Evolutionary conservation across 805 yeast genomes (phyloP), one percentile per base, ranked within the genome.

Genomic region (Ogataea zsoltii): DNA sequence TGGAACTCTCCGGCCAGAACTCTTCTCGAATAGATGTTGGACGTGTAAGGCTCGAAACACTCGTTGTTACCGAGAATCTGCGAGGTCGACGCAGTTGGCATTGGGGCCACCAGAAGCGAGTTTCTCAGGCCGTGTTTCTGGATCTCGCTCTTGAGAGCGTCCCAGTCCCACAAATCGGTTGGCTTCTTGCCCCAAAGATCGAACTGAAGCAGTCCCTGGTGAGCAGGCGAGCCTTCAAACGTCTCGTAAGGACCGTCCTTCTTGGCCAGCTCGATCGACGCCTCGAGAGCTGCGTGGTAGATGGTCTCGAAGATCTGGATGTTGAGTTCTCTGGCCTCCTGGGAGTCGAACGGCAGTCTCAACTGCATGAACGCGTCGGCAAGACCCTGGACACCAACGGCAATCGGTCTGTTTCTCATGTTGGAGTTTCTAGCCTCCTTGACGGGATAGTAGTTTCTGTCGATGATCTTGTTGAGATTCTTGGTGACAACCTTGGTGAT

Each of bases 51-150:
- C 64, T 79, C 84, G 59, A 79, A 79, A 61, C 83, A 79, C 62
- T 79, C 84, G 58, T 77, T 79, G 63, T 73, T 75, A 53, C 83
- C 84, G 58, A 79, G 70, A 49, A 79, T 79, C 62, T 79, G 84
- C 9, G 83, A 79, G 4, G 83, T 79, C 18, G 83, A 79, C n/a
- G 83, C 83, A 48, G 84, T 79, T 35, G 84, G 84, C 84, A 79
- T 79, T 49, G 83, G 83, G 1, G 84, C 84, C 50, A 79, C 82
- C 53, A 79, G 71, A 53, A 79, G 68, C 30, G 84, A 79, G 66
- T 79, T 79, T 66, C 84, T 72, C 37, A 79, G 56, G 37, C 84
- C 84, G 57, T 72, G 68, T 51, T 69, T 67, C 41, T 71, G 70
- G 57, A 79, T 65, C 46, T 70, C 66, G 49, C 67, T 71, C 63